Base-by-base conservation (phyloP, 768 basidiomycete genomes). In the Podaxis carcinomalis region DNA sequence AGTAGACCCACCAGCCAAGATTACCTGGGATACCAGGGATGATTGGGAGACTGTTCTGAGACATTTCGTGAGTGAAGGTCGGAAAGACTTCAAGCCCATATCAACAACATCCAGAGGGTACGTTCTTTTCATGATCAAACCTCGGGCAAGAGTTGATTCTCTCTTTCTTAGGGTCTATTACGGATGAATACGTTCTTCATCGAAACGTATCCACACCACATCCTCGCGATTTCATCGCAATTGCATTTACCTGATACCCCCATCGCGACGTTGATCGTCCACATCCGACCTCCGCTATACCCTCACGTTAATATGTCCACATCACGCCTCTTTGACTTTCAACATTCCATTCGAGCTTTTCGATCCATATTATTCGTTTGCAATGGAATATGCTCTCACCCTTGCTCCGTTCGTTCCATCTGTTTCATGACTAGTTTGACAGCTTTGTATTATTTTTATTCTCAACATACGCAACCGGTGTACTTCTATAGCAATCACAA, bases 81-180 rank as follows among this genome's bases (percentile, higher is more conserved):
- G 89, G 51, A 85, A 84, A 16, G 89, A 91, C 70, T 92, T 92
- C 75, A 83, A 86, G 69, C 90, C 90, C n/a, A 88, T 90, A 77
- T 90, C 89, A 42, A 89, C 89, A 19, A 88, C 89, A 9, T 59
- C 85, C 5, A 74, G 85, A 74, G 89, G 90, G 89, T 91, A 73
- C 80, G 89, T 77, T 62, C 14, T 46, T 42, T 60, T 19, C 14
- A 11, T 49, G 23, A 21, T 4, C n/a, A 1, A 7, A 23, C 53
- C 32, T 52, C 44, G 44, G 16, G 62, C 32, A 56, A 42, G 2
- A 19, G n/a, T n/a, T 60, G 16, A 60, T 10, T 21, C 5, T 5
- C 53, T 60, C 21, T 28, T 28, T 39, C 1, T 35, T 53, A 61
- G 59, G 50, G 32, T 61, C 16, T 47, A 54, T 42, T 61, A 61